Conservation (phyloP, 2,329 filamentous ascomycete species). For the Aspergillus calidoustus region DNA sequence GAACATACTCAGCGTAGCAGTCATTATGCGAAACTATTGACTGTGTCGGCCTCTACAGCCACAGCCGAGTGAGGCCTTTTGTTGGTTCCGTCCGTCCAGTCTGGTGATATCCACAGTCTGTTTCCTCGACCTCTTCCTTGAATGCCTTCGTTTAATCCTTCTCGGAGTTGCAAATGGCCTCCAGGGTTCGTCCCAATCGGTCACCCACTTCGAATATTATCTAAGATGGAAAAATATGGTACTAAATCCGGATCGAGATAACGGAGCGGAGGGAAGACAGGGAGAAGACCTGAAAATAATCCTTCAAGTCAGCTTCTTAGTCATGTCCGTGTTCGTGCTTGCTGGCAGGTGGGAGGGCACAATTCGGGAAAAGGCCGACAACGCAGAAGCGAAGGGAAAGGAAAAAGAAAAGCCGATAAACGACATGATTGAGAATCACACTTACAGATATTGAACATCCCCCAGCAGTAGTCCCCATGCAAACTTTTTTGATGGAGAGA, state of each 20-base stretch:
- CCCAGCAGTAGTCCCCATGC: slow-evolving; percentile 8
- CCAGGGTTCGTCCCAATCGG: slow-evolving; percentile 17
- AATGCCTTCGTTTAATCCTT: slow-evolving; percentile 22
- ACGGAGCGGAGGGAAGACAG: neutral
- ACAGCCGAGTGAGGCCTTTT: slow-evolving; percentile 29
- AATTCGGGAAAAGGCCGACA: slow-evolving; percentile 18
- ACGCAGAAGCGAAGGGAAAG: slow-evolving; percentile 4
- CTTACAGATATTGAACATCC: slow-evolving; percentile 10
- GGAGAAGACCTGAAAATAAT: slow-evolving; percentile 3
- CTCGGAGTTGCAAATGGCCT: slow-evolving; percentile 3
- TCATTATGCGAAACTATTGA: slow-evolving; percentile 42
- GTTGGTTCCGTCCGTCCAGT: slow-evolving; percentile 18
- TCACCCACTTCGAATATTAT: slow-evolving; percentile 15
- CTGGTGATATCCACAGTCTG: slow-evolving; percentile 6
- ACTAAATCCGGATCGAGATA: neutral
- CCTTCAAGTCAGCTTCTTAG: slow-evolving; percentile 1
- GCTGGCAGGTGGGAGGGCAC: slow-evolving; percentile 15
- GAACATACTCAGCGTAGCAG: slow-evolving; percentile 51
- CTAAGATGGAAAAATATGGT: neutral
- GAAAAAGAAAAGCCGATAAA: slow-evolving; percentile 10
- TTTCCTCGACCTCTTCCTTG: slow-evolving; percentile 1
- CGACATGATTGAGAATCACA: neutral
- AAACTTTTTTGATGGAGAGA: slow-evolving; percentile 16
- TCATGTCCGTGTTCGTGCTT: slow-evolving; percentile 1
- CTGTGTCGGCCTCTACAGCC: slow-evolving; percentile 34